Conservation (phyloP, 371 early-diverging fungal genomes). For the Apophysomyces trapeziformis region DNA sequence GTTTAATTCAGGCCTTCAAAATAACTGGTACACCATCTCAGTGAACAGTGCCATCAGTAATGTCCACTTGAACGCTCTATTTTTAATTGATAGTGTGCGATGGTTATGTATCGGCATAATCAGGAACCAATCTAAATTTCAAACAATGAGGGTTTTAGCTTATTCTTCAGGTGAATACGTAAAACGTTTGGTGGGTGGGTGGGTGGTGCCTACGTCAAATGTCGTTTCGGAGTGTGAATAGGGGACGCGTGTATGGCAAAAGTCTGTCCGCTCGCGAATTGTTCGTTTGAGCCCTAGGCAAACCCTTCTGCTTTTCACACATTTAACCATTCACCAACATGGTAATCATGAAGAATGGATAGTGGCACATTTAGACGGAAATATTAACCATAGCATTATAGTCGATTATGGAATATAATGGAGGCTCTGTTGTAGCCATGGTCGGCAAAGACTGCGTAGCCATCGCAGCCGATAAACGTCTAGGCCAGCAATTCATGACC, state of each 20-base stretch:
- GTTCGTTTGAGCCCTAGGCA: background rate
- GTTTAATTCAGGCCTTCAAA: no score
- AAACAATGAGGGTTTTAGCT: no score
- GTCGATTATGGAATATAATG: constrained; percentile 92
- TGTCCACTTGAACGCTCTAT: no score
- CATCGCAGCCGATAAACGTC: constrained; percentile 95
- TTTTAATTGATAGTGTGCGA: no score
- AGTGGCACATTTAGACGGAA: no score
- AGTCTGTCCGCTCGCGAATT: background rate
- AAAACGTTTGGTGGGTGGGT: no score
- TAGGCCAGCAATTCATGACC: constrained; percentile 94
- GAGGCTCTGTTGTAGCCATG: constrained; percentile 98
- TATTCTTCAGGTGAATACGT: no score
- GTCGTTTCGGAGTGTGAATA: background rate
- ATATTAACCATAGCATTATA: constrained; percentile 15
- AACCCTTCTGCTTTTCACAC: background rate
- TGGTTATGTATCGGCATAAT: no score
- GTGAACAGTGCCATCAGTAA: no score
- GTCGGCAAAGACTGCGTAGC: constrained; percentile 98
- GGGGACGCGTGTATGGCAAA: constrained; percentile 2
- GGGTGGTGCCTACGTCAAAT: background rate
- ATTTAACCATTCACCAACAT: background rate
- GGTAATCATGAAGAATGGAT: background rate
- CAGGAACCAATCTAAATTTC: no score
- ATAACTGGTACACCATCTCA: no score